Conservation (phyloP, 805 yeast genomes). For the Dipodascus geniculatus region DNA sequence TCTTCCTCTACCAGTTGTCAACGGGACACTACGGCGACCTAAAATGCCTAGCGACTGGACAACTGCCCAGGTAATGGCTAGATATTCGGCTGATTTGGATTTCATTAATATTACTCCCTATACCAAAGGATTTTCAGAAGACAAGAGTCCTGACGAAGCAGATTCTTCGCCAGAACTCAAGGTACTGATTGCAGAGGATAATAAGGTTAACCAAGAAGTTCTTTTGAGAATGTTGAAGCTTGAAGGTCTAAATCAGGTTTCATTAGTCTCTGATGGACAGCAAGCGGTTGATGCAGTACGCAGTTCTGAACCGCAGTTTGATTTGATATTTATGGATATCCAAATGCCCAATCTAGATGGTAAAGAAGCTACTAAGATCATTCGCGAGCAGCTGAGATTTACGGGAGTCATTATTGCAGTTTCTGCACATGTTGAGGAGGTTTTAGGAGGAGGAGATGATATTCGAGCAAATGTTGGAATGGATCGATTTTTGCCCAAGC, state of each 20-base stretch:
- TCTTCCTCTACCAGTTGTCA: constrained; percentile 28
- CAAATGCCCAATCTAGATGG: constrained; percentile 97
- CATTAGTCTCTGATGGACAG: constrained; percentile 76
- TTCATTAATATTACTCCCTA: not conserved
- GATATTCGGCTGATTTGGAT: not conserved
- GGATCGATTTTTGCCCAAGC: constrained; percentile 84
- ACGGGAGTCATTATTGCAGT: constrained; percentile 78
- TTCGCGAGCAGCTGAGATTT: constrained; percentile 52
- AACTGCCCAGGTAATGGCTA: not conserved
- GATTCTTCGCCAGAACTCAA: constrained; percentile 3
- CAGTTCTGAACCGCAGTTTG: constrained; percentile 37
- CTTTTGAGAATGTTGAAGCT: constrained; percentile 69
- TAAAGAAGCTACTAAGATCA: constrained; percentile 63
- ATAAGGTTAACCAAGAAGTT: constrained; percentile 85
- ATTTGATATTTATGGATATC: constrained; percentile 88
- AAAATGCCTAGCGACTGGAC: not conserved
- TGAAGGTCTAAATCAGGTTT: constrained; percentile 62
- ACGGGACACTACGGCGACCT: not conserved
- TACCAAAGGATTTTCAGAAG: not conserved
- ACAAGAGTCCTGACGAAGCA: not conserved
- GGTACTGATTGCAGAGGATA: constrained; percentile 87
- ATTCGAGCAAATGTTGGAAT: constrained; percentile 30
- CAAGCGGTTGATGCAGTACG: constrained; percentile 69
- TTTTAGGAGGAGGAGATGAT: constrained; percentile 55
- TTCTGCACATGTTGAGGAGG: constrained; percentile 82